Evolutionary conservation across 371 early-diverging fungal species (phyloP).

Genomic region (Mucor velutinosus): DNA sequence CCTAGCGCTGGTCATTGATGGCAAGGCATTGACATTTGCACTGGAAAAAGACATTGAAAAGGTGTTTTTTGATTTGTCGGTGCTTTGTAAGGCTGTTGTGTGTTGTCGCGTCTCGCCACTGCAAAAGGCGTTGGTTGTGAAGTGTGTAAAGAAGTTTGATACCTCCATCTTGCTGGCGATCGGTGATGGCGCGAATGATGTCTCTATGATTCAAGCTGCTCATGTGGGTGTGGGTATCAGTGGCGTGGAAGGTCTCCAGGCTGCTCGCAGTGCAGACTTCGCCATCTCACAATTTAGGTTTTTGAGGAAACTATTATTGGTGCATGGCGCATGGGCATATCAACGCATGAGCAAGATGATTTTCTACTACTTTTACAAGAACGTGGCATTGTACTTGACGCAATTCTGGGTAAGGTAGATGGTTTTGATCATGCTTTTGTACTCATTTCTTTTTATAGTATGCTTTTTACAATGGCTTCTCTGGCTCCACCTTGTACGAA

Average conservation of each 20-base stretch:
- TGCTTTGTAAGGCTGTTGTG: slow-evolving; percentile 75
- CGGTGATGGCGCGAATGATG: slow-evolving; percentile 98
- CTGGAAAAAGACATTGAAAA: slow-evolving; percentile 63
- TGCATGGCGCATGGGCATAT: slow-evolving; percentile 86
- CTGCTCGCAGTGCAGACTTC: slow-evolving; percentile 85
- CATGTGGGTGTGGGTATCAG: slow-evolving; percentile 88
- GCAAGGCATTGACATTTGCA: slow-evolving; percentile 68
- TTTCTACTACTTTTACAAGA: slow-evolving; percentile 86
- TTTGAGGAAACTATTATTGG: slow-evolving; percentile 71
- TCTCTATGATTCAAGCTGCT: slow-evolving; percentile 94
- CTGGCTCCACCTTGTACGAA: slow-evolving; percentile 81
- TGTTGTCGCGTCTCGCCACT: slow-evolving; percentile 95
- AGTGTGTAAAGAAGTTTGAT: slow-evolving; percentile 69
- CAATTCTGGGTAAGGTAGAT: slow-evolving; percentile 61
- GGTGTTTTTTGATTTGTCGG: slow-evolving; percentile 45
- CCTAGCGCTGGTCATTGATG: slow-evolving; percentile 73
- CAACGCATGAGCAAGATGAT: slow-evolving; percentile 73
- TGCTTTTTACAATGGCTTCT: slow-evolving; percentile 80
- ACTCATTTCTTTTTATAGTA: slow-evolving; percentile 19
- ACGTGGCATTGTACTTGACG: slow-evolving; percentile 73
- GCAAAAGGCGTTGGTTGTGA: slow-evolving; percentile 92
- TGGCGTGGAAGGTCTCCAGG: slow-evolving; percentile 82
- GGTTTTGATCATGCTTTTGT: background rate
- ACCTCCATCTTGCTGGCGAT: slow-evolving; percentile 84
- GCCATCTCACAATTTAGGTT: slow-evolving; percentile 83